Conservation (phyloP, 257 asterid genomes). For the Coffea canephora region DNA sequence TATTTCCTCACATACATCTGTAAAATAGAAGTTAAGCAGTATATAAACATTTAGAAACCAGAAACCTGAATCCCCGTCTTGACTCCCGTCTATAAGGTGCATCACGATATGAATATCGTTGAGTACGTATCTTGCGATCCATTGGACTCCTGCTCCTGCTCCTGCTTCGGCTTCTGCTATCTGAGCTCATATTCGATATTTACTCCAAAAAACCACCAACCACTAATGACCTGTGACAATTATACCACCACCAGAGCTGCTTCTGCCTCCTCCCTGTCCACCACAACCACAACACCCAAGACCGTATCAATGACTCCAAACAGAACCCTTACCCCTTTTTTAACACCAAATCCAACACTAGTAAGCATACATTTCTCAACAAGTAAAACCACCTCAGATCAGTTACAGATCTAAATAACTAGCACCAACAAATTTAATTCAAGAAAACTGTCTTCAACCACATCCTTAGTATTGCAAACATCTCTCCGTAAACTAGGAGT, state of each 20-base stretch:
- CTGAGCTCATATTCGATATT: constrained; percentile 67
- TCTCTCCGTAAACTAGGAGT: background rate
- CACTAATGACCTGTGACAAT: constrained; percentile 43
- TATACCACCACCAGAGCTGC: constrained; percentile 63
- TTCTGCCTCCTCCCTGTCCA: constrained; percentile 95
- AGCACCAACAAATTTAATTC: constrained; percentile 18
- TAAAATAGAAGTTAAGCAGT: constrained; percentile 34
- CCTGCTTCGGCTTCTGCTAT: constrained; percentile 58
- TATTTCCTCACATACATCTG: constrained; percentile 25
- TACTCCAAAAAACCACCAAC: constrained; percentile 45
- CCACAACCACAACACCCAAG: constrained; percentile 89
- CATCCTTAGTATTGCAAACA: constrained; percentile 8
- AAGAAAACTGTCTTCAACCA: constrained; percentile 20
- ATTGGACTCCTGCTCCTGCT: constrained; percentile 96
- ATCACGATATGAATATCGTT: constrained; percentile 83
- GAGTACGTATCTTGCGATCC: constrained; percentile 89
- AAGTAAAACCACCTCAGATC: constrained; percentile 28
- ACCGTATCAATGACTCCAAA: constrained; percentile 71
- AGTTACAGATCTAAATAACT: constrained; percentile 14
- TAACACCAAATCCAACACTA: constrained; percentile 42
- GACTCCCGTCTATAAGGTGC: constrained; percentile 89
- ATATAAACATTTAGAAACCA: constrained; percentile 45
- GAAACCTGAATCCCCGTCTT: constrained; percentile 91
- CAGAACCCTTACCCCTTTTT: constrained; percentile 35
- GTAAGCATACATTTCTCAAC: constrained; percentile 17